Evolutionary conservation across 1,284 basidiomycete species (phyloP), one percentile per base, ranked within the genome.

Genomic region (Naganishia sp.): DNA sequence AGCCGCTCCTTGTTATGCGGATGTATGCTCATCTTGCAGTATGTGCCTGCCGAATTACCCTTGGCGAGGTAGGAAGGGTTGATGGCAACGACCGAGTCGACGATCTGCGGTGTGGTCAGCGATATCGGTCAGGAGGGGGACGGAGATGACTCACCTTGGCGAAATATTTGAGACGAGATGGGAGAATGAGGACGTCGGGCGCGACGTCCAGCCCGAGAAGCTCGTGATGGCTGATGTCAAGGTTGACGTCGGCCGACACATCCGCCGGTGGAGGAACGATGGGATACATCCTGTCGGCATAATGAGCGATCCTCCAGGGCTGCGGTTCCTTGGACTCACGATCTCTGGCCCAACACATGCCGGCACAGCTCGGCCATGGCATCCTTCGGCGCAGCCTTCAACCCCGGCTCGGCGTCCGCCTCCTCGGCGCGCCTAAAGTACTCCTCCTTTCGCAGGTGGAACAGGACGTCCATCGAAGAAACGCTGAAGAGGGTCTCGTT

Each of bases 391-490:
- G 81, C 74, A 31, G 65, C 52, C 42, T 57, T 46, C 18, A 50
- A 28, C 4, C 28, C 55, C 42, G 81, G 72, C 6, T 83, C 79
- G 3, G 86, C 79, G 63, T 88, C 86, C 1, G 87, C 82, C 70
- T 89, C 89, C 63, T 85, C 82, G 2, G 87, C 87, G 36, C 85
- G 84, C 74, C 87, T 88, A 70, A 89, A 83, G 65, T 88, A 85
- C 75, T 97, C 92, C 72, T 96, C 90, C 68, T 87, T 88, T 61
- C 88, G 86, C 2, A 99, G 81, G 75, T 96, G 93, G 78, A 94
- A 94, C 28, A 99, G 81, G 0, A 88, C 85, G 76, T 99, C 96
- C 6, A 92, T 86, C 64, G 90, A 92, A 18, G 86, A 89, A 6
- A 86, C 83, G 0, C 85, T 90, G 70, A 99, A 89, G 1, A 86